These are phyloP conservation scores for Penicillium diatomitis DNA, from an alignment of 495 filamentous ascomycete genomes.

Conservation along the genomic window DNA sequence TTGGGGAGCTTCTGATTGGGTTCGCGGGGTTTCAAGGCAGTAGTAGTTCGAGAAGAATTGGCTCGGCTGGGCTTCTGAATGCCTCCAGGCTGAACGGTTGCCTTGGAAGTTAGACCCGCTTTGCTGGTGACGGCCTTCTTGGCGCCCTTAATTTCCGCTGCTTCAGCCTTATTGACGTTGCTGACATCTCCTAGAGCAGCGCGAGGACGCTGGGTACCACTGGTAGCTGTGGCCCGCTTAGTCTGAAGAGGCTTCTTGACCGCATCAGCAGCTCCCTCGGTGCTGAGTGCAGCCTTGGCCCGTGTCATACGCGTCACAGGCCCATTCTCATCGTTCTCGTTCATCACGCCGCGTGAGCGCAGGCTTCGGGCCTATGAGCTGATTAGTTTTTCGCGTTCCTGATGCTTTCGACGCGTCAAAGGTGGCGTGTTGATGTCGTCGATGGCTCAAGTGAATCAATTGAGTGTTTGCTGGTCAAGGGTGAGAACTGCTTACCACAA, in stretches of 20 bases:
- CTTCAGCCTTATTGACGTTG: conserved; percentile 78
- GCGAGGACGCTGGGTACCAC: conserved; percentile 51
- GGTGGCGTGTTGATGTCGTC: too few relatives aligned
- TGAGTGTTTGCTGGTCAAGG: conserved; percentile 1
- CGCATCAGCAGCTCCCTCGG: conserved; percentile 43
- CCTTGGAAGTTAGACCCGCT: conserved; percentile 64
- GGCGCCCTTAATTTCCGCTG: conserved; percentile 45
- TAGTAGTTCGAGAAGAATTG: conserved; percentile 54
- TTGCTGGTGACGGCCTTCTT: conserved; percentile 62
- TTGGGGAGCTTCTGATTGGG: conserved; percentile 47
- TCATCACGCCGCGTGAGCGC: conserved; percentile 59
- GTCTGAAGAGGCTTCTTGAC: conserved; percentile 66
- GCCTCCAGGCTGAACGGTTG: conserved; percentile 58
- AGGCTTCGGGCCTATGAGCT: conserved; percentile 42
- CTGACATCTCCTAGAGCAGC: conserved; percentile 86
- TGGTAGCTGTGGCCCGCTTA: conserved; percentile 58
- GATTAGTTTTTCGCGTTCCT: conserved; percentile 11
- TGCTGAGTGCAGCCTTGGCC: conserved; percentile 72
- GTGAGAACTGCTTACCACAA: conserved; percentile 30
- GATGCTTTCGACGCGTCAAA: conserved; percentile 9
- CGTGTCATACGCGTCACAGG: conserved; percentile 76
- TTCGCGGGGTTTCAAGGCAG: conserved; percentile 51
- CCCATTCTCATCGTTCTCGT: conserved; percentile 91
- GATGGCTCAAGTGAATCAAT: not conserved
- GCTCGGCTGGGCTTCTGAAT: conserved; percentile 68